Evolutionary conservation across 331 rosid genomes (phyloP), one percentile per base, ranked within the genome.

Genomic region (Malus hybrid): DNA sequence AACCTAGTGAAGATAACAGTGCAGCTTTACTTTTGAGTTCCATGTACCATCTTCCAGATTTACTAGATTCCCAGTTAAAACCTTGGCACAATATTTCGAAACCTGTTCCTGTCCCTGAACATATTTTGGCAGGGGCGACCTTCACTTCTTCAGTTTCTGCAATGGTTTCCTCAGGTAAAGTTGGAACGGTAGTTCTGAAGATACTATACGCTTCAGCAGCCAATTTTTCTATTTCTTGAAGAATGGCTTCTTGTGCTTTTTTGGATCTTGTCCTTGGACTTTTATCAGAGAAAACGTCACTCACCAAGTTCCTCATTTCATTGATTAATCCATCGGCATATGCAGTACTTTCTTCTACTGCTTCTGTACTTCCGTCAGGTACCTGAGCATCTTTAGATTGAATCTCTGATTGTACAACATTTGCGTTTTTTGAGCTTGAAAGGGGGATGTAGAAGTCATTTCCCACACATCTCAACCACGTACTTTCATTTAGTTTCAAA

Each of bases 61-160:
- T 95, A 82, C 90, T 84, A 70, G 99, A 95, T 85, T 95, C 99
- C 99, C 99, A 95, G 33, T 95, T 95, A 87, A 95, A 95, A 32
- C 97, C 99, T 87, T 95, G 99, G 90, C 97, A 92, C 74, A 95
- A 42, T 83, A 95, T 87, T 86, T 95, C 99, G 74, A 77, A 84
- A 10, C 99, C 99, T 1, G 96, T 81, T 79, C 99, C 97, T 9
- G 93, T 92, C 76, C 97, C 99, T 1, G 96, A 79, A 64, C 76
- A 14, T 73, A 86, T 76, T 70, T 81, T 74, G 60, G 69, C 83
- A 52, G 85, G 76, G 61, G 76, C 46, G 4, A 39, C 46, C 16
- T 9, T 48, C 31, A 44, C 33, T 33, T 80, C 69, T 74, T 83
- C 83, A 6, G 80, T 10, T 54, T 83, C 91, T 36, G 31, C 69